Evolutionary conservation across 106 monocot genomes (phyloP).

Genomic region (Ottelia alismoides): DNA sequence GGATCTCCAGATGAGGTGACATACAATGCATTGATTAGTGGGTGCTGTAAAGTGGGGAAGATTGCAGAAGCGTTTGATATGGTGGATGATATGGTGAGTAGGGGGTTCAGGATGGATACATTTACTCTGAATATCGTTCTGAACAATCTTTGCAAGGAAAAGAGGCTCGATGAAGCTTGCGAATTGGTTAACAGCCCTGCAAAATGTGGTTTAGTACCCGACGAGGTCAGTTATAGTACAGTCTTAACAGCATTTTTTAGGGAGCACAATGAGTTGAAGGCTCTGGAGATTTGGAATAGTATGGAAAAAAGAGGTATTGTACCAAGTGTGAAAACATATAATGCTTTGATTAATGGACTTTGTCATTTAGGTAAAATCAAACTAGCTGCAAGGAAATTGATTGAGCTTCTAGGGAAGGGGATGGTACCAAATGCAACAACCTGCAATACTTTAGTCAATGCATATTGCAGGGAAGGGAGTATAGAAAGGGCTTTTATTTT

Average conservation of each 20-base stretch:
- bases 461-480: constrained; percentile 75
- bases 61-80: constrained; percentile 23
- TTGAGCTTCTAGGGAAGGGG: constrained; percentile 55
- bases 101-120: constrained; percentile 77
- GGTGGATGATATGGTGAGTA: constrained; percentile 58
- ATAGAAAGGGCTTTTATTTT: constrained; percentile 84
- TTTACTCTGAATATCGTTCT: constrained; percentile 75
- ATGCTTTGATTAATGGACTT: constrained; percentile 69
- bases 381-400: constrained; percentile 50
- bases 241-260: constrained; percentile 65
- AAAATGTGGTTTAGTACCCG: constrained; percentile 63
- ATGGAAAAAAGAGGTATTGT: constrained; percentile 55
- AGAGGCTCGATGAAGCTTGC: constrained; percentile 47
- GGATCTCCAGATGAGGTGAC: constrained; percentile 63
- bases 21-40: constrained; percentile 83
- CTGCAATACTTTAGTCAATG: constrained; percentile 74
- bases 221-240: constrained; percentile 79
- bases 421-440: constrained; percentile 84
- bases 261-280: constrained; percentile 37
- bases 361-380: constrained; percentile 33
- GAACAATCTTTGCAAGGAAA: constrained; percentile 56
- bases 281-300: constrained; percentile 63
- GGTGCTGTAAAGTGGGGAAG: constrained; percentile 39
- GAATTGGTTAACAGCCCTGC: constrained; percentile 52
- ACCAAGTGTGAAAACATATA: constrained; percentile 58